Evolutionary conservation across 768 basidiomycete genomes (phyloP), one percentile per base, ranked within the genome.

Genomic region (Naganishia antarctica): DNA sequence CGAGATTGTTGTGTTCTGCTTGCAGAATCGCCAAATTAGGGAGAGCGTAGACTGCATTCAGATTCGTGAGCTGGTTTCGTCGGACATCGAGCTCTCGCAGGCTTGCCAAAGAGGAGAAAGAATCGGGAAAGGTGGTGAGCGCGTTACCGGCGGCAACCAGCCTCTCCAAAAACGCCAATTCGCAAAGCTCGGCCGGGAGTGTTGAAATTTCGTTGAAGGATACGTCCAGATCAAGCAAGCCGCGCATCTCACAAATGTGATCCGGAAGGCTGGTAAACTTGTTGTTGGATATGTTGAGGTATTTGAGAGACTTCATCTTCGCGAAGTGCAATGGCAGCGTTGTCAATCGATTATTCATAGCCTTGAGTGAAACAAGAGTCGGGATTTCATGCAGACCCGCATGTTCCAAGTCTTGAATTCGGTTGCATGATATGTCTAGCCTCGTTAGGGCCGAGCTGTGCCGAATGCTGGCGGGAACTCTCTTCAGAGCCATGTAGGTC

Each of bases 201-300:
- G 86, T 84, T 0, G 83, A 81, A 64, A 98, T 86, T 75, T 82
- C 84, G 80, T 99, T 99, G 82, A 97, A 97, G 0, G 96, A 98
- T 41, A 96, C 81, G 71, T 98, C 93, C 21, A 99, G 85, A 70
- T 93, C 90, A 40, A 83, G 80, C 21, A 99, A 83, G n/a, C 79
- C 82, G 4, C 80, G 77, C 72, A 98, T 84, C 66, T 86, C 81
- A 75, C 84, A 85, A 28, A 99, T 83, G 37, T 88, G 88, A 0
- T 80, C 68, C 0, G 94, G 94, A 57, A 98, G 81, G 7, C 71
- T 73, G 29, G 82, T 83, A 76, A 97, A 91, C 74, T 91, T 90
- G 81, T 98, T 99, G 78, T 97, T 97, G 60, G 92, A 94, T 64
- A 98, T 87, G 78, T 96, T 94, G 68, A 98, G 83, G 26, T 84